Base-by-base conservation (phyloP, 305 asterid genomes). In the Fraxinus greggii region DNA sequence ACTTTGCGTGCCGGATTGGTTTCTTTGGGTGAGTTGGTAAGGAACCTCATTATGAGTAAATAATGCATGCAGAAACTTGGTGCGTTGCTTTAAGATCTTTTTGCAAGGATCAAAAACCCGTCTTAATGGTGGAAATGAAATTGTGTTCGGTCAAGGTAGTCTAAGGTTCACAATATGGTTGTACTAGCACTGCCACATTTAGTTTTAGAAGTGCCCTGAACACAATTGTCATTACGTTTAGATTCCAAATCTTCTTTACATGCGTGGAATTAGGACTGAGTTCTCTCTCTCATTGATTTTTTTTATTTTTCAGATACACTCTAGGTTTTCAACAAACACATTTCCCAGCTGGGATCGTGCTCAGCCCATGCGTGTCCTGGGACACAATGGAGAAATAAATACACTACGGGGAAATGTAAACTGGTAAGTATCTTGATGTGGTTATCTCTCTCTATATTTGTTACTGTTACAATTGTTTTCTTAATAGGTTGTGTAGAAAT, bases 311-410 rank as follows among this genome's bases (percentile, higher is more conserved):
- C 91, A 97, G 99, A 84, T 97, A 78, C 98, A 95, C 85, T 94
- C 98, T 45, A 87, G 99, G 82, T 97, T 97, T 89, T 97, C 99
- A 8, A 97, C 99, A 19, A 97, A 97, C 89, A 97, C 99, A 74
- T 95, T 97, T 86, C 98, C 99, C 65, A 97, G 99, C 84, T 97
- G 99, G 99, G 99, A 97, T 89, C 95, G 99, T 78, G 99, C 99
- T 87, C 99, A 97, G 87, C 99, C 99, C n/a, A 97, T 97, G 99
- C 99, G 98, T 78, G 89, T 97, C 81, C 90, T 97, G 80, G 99
- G 99, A 78, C 99, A 97, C 89, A 97, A 97, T 88, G 99, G 99
- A 78, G 99, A 97, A 85, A 97, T 97, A 48, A 97, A 97, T 83
- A 97, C 99, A 35, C 99, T 97, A 13, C 88, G 98, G 84, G 99